These are phyloP conservation scores for Xylaria palmicola DNA, from an alignment of 495 filamentous ascomycete genomes.

Conservation along the genomic window DNA sequence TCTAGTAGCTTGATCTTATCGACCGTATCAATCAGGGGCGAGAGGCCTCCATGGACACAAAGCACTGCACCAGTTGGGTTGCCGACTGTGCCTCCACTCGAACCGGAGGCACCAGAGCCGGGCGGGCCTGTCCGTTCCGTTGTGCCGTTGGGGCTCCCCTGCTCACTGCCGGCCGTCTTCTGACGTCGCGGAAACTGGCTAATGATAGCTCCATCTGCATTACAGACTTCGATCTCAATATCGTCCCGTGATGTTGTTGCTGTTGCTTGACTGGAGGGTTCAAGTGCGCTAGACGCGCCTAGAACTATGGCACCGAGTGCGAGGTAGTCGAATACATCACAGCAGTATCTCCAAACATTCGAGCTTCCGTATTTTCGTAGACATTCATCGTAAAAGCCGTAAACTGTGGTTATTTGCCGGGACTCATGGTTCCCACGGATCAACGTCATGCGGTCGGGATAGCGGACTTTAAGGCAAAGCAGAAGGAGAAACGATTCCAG, in stretches of 20 bases:
- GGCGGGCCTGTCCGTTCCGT: slow-evolving; percentile 63
- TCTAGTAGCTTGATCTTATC: slow-evolving; percentile 96
- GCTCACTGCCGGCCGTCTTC: slow-evolving; percentile 17
- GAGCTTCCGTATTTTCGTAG: slow-evolving; percentile 95
- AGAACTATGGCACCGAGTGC: slow-evolving; percentile 92
- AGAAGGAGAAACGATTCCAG: slow-evolving; percentile 94
- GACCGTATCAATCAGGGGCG: slow-evolving; percentile 86
- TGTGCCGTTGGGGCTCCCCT: slow-evolving; percentile 41
- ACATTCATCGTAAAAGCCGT: slow-evolving; percentile 99
- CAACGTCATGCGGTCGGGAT: slow-evolving; percentile 94
- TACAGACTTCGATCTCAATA: slow-evolving; percentile 88
- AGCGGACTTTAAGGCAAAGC: slow-evolving; percentile 93
- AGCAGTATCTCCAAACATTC: slow-evolving; percentile 98
- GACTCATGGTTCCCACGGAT: slow-evolving; percentile 98
- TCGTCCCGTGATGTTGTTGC: slow-evolving; percentile 61
- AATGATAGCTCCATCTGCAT: slow-evolving; percentile 74
- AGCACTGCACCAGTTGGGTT: slow-evolving; percentile 79
- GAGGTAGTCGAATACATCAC: slow-evolving; percentile 97
- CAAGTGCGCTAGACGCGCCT: slow-evolving; percentile 75
- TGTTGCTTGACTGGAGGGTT: slow-evolving; percentile 47
- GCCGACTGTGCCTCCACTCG: slow-evolving; percentile 60
- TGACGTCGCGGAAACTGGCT: slow-evolving; percentile 53
- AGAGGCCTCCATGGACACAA: slow-evolving; percentile 93
- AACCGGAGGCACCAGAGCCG: slow-evolving; percentile 72
- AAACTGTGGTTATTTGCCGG: slow-evolving; percentile 95